These are phyloP conservation scores for Ceratocystis lukuohia DNA, from an alignment of 2,329 filamentous ascomycete genomes.

Conservation along the genomic window DNA sequence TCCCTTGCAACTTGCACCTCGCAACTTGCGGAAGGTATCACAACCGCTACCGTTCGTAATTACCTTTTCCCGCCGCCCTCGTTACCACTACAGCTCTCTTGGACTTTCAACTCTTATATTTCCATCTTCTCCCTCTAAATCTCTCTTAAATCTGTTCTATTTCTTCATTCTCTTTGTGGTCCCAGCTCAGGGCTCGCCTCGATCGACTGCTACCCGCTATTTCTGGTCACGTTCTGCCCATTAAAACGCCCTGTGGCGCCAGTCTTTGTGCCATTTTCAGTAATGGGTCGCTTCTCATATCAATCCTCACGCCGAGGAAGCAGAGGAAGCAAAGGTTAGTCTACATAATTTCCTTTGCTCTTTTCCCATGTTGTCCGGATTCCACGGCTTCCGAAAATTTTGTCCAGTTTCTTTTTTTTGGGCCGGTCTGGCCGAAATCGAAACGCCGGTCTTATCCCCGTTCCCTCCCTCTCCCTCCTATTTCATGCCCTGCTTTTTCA, in stretches of 20 bases:
- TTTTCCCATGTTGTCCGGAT: neutral
- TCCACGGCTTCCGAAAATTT: neutral
- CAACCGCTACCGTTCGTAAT: neutral
- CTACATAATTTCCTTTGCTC: neutral
- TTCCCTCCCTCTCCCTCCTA: neutral
- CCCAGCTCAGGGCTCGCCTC: too few relatives aligned
- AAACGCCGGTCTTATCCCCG: neutral
- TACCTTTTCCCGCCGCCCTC: neutral
- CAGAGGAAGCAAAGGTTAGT: slow-evolving; percentile 6
- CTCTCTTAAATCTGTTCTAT: neutral
- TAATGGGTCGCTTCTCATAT: neutral
- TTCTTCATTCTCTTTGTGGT: neutral
- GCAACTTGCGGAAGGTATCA: neutral
- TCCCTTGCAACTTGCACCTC: neutral
- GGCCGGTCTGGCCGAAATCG: neutral
- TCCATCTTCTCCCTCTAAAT: neutral
- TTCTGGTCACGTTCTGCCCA: neutral
- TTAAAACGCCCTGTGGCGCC: neutral
- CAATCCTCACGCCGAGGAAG: slow-evolving; percentile 2
- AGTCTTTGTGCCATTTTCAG: neutral
- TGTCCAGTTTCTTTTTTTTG: neutral
- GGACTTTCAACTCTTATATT: neutral
- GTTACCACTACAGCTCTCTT: neutral
- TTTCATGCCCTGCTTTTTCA: neutral
- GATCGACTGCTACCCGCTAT: neutral